Evolutionary conservation across 2,329 filamentous ascomycete genomes (phyloP).

Genomic region (Fusarium foetens): DNA sequence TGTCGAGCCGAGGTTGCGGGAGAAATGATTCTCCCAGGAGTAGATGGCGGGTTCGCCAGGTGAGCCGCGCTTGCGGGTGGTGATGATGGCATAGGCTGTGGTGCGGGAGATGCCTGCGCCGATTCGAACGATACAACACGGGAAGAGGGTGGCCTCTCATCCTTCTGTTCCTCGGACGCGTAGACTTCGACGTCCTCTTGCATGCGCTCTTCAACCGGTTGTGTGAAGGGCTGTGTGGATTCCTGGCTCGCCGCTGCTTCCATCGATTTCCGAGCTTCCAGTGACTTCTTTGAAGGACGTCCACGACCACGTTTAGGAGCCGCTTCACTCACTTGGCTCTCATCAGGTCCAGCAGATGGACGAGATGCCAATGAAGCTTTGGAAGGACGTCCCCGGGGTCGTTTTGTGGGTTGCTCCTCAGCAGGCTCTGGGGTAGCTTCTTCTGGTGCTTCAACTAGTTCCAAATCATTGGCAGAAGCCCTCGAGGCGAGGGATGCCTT

Average conservation of each 20-base stretch:
- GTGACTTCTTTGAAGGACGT: conserved; percentile 47
- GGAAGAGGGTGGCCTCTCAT: conserved; percentile 13
- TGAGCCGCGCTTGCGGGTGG: conserved; percentile 29
- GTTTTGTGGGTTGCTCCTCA: conserved; percentile 40
- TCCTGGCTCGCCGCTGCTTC: conserved; percentile 32
- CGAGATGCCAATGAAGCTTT: conserved; percentile 46
- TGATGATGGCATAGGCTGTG: conserved; percentile 28
- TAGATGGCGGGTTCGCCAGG: conserved; percentile 51
- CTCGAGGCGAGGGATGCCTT: conserved; percentile 47
- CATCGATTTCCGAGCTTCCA: conserved; percentile 40
- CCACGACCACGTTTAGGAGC: conserved; percentile 46
- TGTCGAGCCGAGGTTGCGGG: conserved; percentile 63
- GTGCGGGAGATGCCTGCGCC: conserved; percentile 23
- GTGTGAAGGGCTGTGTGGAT: conserved; percentile 21
- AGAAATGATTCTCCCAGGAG: conserved; percentile 55
- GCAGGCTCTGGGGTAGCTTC: conserved; percentile 18
- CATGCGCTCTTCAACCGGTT: conserved; percentile 30
- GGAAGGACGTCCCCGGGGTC: conserved; percentile 47
- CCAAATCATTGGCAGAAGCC: conserved; percentile 40
- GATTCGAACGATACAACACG: conserved; percentile 38
- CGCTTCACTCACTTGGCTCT: conserved; percentile 35
- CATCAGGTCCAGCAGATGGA: conserved; percentile 35
- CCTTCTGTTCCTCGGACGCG: conserved; percentile 23
- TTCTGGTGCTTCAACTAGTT: conserved; percentile 34
- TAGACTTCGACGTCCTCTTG: conserved; percentile 29